phyloP scores from a whole-genome alignment of 2,329 filamentous ascomycete genomes.

The Penicillium crustosum region DNA sequence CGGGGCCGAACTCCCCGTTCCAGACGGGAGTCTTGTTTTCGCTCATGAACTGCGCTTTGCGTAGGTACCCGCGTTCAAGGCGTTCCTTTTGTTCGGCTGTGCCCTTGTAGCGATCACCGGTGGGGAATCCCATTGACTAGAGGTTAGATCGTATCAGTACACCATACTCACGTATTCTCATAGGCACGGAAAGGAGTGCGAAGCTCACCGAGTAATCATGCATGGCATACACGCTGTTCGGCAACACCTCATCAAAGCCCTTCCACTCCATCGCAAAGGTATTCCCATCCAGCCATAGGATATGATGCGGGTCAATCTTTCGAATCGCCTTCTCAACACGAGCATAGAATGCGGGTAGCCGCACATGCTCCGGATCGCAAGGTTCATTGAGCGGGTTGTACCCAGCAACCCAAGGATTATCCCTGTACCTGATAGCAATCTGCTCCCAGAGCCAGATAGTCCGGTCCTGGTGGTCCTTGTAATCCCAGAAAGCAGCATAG shows the following conservation, averaged over 20 bases:
- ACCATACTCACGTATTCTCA: background rate
- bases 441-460: conserved; percentile 52
- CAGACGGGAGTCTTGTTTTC: conserved; percentile 47
- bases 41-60: conserved; percentile 52
- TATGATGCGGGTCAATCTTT: conserved; percentile 48
- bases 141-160: background rate
- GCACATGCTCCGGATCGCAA: conserved; percentile 48
- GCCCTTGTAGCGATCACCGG: conserved; percentile 42
- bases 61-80: conserved; percentile 45
- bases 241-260: conserved; percentile 44
- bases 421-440: conserved; percentile 47
- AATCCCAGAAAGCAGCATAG: conserved; percentile 53
- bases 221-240: conserved; percentile 49
- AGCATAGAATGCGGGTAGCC: conserved; percentile 49
- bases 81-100: conserved; percentile 43
- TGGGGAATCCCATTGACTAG: conserved; percentile 46
- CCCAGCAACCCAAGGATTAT: conserved; percentile 51
- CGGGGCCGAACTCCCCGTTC: conserved; percentile 56
- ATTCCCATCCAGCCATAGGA: conserved; percentile 49
- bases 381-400: conserved; percentile 57
- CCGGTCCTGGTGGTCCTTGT: conserved; percentile 53
- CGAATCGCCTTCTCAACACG: conserved; percentile 50
- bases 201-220: conserved; percentile 44
- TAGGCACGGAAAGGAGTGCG: background rate
- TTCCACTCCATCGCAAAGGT: conserved; percentile 50